Evolutionary conservation across 2,329 filamentous ascomycete species (phyloP).

Genomic region (Colletotrichum incanum): DNA sequence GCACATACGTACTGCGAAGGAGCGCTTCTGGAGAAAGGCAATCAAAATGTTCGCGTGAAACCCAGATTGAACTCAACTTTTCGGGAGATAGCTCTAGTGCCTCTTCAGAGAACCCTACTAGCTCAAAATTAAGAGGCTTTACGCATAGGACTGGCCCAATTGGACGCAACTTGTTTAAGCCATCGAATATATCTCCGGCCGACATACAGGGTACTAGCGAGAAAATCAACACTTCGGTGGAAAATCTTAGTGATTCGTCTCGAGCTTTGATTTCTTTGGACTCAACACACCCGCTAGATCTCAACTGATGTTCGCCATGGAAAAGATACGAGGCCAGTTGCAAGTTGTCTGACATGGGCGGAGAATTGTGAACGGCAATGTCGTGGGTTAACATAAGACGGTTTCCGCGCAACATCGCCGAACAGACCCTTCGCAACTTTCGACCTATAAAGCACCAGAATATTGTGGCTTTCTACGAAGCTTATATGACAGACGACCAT

Average conservation of each 20-base stretch:
- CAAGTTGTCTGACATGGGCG: background rate
- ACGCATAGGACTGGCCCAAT: background rate
- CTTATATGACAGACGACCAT: background rate
- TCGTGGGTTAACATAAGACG: background rate
- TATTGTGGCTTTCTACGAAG: background rate
- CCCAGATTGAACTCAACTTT: background rate
- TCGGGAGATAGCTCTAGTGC: background rate
- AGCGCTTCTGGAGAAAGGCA: constrained; percentile 43
- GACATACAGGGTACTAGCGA: background rate
- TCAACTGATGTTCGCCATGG: background rate
- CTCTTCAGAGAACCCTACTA: background rate
- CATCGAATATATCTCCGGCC: background rate
- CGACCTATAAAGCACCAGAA: background rate
- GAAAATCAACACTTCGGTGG: background rate
- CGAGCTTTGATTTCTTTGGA: background rate
- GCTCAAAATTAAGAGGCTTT: background rate
- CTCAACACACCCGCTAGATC: background rate
- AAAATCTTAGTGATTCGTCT: background rate
- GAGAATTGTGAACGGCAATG: background rate
- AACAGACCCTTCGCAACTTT: background rate
- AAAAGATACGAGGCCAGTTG: background rate
- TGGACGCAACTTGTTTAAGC: background rate
- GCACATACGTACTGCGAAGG: constrained; percentile 40
- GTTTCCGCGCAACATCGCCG: background rate
- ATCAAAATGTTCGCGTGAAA: constrained; percentile 23